Conservation (phyloP, 208 protist species). For the Crithidia brevicula region DNA sequence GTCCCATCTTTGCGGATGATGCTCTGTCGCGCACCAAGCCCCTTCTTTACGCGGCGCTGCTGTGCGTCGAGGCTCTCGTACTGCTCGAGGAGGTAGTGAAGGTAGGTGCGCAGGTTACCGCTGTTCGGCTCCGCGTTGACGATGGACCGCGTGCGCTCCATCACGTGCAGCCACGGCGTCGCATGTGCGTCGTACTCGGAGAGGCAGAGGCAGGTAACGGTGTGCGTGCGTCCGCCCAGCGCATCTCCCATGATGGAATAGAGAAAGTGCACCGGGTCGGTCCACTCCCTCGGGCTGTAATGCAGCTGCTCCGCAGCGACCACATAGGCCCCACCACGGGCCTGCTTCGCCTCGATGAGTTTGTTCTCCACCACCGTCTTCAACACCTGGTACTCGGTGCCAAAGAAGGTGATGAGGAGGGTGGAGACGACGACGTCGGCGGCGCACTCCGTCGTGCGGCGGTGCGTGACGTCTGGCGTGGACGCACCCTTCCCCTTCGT, state of each 20-base stretch:
- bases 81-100: conserved; percentile 23
- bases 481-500: background rate
- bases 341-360: background rate
- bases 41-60: conserved; percentile 11
- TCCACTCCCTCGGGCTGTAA: conserved; percentile 8
- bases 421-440: conserved; percentile 34
- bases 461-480: background rate
- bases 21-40: background rate
- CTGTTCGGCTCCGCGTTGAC: conserved; percentile 17
- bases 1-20: background rate
- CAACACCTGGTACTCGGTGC: conserved; percentile 22
- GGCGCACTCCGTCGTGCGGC: background rate
- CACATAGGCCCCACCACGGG: background rate
- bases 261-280: conserved; percentile 21
- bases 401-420: conserved; percentile 33
- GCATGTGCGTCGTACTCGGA: conserved; percentile 34
- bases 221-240: conserved; percentile 29
- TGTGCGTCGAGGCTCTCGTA: conserved; percentile 11
- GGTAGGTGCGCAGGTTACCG: conserved; percentile 25
- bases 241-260: conserved; percentile 19
- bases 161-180: conserved; percentile 21
- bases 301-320: background rate
- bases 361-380: conserved; percentile 2
- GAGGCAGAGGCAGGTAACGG: conserved; percentile 27
- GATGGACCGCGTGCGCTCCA: conserved; percentile 11